Evolutionary conservation across 257 asterid genomes (phyloP), one percentile per base, ranked within the genome.

Genomic region (Eustoma russellianum): DNA sequence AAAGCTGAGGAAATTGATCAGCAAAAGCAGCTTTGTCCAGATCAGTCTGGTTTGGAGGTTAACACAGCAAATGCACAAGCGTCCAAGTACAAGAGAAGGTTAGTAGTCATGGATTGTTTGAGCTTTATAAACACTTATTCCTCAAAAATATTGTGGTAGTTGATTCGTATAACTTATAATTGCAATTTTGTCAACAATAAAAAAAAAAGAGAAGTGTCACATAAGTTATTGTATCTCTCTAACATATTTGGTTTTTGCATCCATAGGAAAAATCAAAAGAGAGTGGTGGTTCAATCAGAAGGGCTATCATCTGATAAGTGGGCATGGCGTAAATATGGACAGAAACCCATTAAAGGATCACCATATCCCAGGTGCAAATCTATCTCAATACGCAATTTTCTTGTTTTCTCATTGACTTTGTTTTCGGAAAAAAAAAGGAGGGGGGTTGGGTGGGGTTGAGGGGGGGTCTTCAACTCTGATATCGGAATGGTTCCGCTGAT

Each of bases 291-390:
- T 56, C 83, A 84, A 28, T 62, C 82, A 9, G 88, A 82, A 43
- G 94, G 78, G 7, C 86, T 91, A 4, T 50, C 82, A 70, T 74
- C 92, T 45, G 98, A 91, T 68, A 70, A 56, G 79, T 91, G 98
- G 98, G 98, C 98, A 40, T 91, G 98, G 98, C 76, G 98, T 7
- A 91, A 91, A 66, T 91, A 91, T 63, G 98, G 98, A 17, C 98
- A 91, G 54, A 91, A 91, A 71, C 98, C 98, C 19, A 91, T 91
- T 24, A 91, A 91, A 74, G 98, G 96, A 41, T 91, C 98, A 0
- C 94, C 94, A 6, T 80, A 77, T 71, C 98, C 98, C 49, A 91
- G 98, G 98, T 90, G 46, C 35, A 15, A 13, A 17, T 61, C 4
- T 24, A n/a, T 51, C 9, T 13, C 48, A 14, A 16, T 44, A 40